These are phyloP conservation scores for Candida pseudoviswanathii DNA, from an alignment of 1,139 yeast species.

Conservation along the genomic window DNA sequence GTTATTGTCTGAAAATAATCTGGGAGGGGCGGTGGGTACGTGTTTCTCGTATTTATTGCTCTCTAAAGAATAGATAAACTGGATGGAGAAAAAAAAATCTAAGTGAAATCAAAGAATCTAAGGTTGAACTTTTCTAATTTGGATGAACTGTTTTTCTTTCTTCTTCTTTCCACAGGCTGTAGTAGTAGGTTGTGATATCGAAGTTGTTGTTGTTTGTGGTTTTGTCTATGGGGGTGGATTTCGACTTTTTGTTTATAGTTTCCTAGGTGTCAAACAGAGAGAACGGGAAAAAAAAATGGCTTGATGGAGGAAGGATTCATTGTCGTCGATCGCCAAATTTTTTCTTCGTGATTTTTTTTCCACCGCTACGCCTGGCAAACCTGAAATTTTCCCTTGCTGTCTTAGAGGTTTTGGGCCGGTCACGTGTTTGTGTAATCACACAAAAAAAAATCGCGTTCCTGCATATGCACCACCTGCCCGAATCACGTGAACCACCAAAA, in stretches of 20 bases:
- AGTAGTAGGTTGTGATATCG: background rate
- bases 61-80: no score
- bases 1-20: background rate
- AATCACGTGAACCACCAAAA: background rate
- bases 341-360: background rate
- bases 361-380: background rate
- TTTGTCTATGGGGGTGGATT: background rate
- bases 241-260: constrained; percentile 2
- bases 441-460: background rate
- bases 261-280: background rate
- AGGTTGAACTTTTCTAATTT: background rate
- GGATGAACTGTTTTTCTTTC: background rate
- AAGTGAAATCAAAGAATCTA: background rate
- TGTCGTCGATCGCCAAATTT: constrained; percentile 2
- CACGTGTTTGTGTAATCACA: background rate
- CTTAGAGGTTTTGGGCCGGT: background rate
- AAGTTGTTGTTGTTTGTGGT: background rate
- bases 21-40: background rate
- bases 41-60: no score
- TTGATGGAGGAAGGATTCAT: constrained; percentile 1
- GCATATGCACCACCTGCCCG: background rate
- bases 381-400: background rate
- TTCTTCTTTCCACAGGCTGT: background rate
- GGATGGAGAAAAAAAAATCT: background rate
- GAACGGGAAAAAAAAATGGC: background rate